Percentiles rank a stretch among this genome's conserved stretches.
phyloP scores from a whole-genome alignment of 2,329 filamentous ascomycete species.

The Colletotrichum theobromicola region DNA sequence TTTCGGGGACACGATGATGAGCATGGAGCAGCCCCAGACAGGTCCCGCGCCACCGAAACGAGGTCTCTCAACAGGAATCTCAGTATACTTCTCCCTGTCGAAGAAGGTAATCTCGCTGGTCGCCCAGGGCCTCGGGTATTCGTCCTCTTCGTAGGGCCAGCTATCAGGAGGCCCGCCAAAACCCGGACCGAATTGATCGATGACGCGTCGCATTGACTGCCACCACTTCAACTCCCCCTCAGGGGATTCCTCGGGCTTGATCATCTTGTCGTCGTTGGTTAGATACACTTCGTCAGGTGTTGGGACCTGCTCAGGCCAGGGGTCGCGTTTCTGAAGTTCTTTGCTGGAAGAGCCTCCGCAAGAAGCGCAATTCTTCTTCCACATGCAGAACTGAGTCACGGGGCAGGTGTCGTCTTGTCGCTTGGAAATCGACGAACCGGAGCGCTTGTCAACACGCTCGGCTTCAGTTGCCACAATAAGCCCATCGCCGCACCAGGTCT shows the following conservation, averaged over 20 bases:
- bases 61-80: not conserved
- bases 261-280: not conserved
- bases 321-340: not conserved
- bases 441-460: not conserved
- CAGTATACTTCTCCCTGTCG: not conserved
- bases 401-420: not conserved
- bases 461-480: not conserved
- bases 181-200: not conserved
- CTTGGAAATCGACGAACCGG: not conserved
- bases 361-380: not conserved
- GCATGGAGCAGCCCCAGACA: slow-evolving; percentile 17
- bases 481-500: slow-evolving; percentile 15
- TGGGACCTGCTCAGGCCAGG: not conserved
- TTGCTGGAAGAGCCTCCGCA: not conserved
- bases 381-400: not conserved
- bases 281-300: not conserved
- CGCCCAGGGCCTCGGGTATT: not conserved
- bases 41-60: slow-evolving; percentile 18
- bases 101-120: not conserved
- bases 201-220: not conserved
- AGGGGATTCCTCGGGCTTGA: not conserved
- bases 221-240: not conserved
- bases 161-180: not conserved
- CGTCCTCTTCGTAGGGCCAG: not conserved
- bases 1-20: slow-evolving; percentile 12